Evolutionary conservation across 371 early-diverging fungal species (phyloP).

Genomic region (Aphelidium insulamus): DNA sequence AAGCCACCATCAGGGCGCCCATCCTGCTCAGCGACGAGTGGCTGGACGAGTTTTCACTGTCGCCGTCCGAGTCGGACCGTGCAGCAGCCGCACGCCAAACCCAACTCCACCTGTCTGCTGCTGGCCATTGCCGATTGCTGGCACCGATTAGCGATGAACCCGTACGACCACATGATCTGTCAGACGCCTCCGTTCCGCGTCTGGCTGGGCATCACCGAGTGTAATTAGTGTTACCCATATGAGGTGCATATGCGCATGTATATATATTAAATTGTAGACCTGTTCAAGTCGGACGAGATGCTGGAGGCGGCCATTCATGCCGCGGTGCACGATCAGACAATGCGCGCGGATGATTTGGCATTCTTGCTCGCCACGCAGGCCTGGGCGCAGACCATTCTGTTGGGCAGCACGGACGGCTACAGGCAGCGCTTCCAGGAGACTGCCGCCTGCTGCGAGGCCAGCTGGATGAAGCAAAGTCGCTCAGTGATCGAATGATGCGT

Average conservation of each 20-base stretch:
- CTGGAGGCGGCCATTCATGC: conserved; percentile 61
- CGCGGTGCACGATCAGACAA: conserved; percentile 50
- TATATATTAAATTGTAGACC: no score
- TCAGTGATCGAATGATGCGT: conserved; percentile 45
- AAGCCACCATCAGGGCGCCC: conserved; percentile 25
- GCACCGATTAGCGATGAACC: conserved; percentile 54
- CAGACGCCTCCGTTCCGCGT: conserved; percentile 86
- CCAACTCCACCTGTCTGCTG: conserved; percentile 78
- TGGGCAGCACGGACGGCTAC: conserved; percentile 65
- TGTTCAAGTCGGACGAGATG: conserved; percentile 50
- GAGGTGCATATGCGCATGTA: no score
- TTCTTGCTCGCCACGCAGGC: conserved; percentile 72
- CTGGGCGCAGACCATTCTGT: conserved; percentile 74
- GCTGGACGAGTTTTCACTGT: conserved; percentile 70
- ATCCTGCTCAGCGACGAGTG: conserved; percentile 57
- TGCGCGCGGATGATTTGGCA: conserved; percentile 67
- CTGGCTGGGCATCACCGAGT: conserved; percentile 86
- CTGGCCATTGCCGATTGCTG: conserved; percentile 87
- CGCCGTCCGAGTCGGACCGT: conserved; percentile 55
- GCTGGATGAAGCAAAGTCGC: conserved; percentile 37
- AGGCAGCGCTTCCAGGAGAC: conserved; percentile 56
- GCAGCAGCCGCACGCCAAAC: conserved; percentile 42
- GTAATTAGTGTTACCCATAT: no score
- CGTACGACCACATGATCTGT: conserved; percentile 82
- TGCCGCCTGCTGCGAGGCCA: conserved; percentile 49